These are phyloP conservation scores for Yarrowia bubula DNA, from an alignment of 805 yeast genomes.

Conservation along the genomic window DNA sequence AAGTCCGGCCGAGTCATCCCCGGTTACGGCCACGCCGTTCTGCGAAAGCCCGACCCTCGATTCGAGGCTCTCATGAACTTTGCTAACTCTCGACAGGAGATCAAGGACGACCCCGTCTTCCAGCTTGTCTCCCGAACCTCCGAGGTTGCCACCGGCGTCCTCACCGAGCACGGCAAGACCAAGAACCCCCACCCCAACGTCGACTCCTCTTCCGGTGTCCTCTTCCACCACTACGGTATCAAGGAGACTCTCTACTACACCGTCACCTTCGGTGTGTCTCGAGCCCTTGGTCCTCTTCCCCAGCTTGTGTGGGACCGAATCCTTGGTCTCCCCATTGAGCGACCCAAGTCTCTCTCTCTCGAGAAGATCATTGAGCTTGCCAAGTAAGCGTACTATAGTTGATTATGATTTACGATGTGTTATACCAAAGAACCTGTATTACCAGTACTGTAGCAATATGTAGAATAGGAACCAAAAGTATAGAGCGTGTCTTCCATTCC, in stretches of 20 bases:
- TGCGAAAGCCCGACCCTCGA: conserved; percentile 87
- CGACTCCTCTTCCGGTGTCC: conserved; percentile 83
- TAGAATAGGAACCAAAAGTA: background rate
- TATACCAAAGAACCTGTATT: background rate
- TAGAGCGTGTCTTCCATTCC: background rate
- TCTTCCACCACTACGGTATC: conserved; percentile 81
- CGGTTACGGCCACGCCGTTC: conserved; percentile 86
- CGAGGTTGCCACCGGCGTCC: conserved; percentile 78
- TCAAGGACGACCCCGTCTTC: conserved; percentile 70
- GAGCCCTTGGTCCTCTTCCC: conserved; percentile 83
- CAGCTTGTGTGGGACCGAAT: conserved; percentile 85
- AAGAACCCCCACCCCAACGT: conserved; percentile 94
- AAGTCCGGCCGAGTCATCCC: conserved; percentile 84
- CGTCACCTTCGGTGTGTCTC: conserved; percentile 80
- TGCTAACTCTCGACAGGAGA: conserved; percentile 49
- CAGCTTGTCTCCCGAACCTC: conserved; percentile 73
- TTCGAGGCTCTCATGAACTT: conserved; percentile 83
- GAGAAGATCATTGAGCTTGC: conserved; percentile 84
- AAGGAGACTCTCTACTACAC: conserved; percentile 82
- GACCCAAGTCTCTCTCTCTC: conserved; percentile 92
- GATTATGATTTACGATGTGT: conserved; percentile 18
- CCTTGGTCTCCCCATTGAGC: conserved; percentile 76
- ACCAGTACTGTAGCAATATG: no score
- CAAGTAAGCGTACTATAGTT: conserved; percentile 24
- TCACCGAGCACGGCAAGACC: conserved; percentile 82